phyloP scores from a whole-genome alignment of 768 basidiomycete genomes.

The Suillus spraguei region DNA sequence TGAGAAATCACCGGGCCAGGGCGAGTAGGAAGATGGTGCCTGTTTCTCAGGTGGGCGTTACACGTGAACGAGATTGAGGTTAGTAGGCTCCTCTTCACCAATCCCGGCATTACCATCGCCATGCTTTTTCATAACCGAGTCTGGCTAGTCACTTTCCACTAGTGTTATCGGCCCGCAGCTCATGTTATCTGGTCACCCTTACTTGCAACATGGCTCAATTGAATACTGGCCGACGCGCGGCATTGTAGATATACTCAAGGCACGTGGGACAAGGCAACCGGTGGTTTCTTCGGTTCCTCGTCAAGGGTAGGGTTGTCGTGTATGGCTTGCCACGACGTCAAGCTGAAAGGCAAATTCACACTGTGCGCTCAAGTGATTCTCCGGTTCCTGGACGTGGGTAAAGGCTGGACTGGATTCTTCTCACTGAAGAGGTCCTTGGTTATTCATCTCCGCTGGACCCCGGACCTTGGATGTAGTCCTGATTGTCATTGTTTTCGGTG shows the following conservation, averaged over 20 bases:
- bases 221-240: not conserved
- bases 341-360: not conserved
- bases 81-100: not conserved
- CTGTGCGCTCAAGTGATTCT: no score
- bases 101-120: conserved; percentile 9
- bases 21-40: not conserved
- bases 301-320: not conserved
- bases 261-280: conserved; percentile 5
- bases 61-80: conserved; percentile 5
- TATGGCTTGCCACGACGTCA: conserved; percentile 3
- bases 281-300: not conserved
- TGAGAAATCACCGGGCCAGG: conserved; percentile 11
- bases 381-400: conserved; percentile 10
- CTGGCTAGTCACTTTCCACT: conserved; percentile 2
- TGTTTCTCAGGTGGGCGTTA: conserved; percentile 12
- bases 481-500: conserved; percentile 3
- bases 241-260: conserved; percentile 9
- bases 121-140: conserved; percentile 8
- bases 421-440: no score
- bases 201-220: not conserved
- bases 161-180: not conserved
- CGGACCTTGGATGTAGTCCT: no score
- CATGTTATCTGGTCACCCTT: no score
- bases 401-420: not conserved
- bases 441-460: no score